phyloP scores from a whole-genome alignment of 2,329 filamentous ascomycete genomes.

The Elsinoe batatas region DNA sequence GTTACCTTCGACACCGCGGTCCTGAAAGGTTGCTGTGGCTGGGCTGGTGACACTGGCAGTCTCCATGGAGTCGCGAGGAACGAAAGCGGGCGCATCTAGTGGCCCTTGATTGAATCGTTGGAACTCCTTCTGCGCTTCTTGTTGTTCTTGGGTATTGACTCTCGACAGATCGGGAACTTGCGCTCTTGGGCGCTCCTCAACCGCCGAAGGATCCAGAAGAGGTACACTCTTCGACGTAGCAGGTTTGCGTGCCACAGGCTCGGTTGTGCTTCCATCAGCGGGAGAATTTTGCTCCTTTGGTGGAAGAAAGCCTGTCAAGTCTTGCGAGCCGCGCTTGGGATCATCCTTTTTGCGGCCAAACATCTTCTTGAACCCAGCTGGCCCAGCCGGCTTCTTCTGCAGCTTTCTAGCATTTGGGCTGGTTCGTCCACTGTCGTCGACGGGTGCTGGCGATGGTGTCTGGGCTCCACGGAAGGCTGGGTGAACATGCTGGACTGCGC shows the following conservation, averaged over 20 bases:
- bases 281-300: conserved; percentile 11
- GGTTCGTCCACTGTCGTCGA: conserved; percentile 18
- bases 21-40: conserved; percentile 6
- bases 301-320: conserved; percentile 16
- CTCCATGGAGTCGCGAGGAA: conserved; percentile 40
- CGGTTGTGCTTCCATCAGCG: background rate
- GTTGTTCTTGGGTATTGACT: conserved; percentile 39
- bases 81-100: conserved; percentile 79
- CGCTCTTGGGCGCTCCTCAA: background rate
- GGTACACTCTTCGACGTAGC: background rate
- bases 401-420: conserved; percentile 27
- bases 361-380: conserved; percentile 51
- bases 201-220: background rate
- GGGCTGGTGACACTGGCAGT: conserved; percentile 8
- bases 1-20: conserved; percentile 7
- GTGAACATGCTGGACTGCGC: conserved; percentile 27
- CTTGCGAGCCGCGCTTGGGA: conserved; percentile 26
- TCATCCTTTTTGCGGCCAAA: conserved; percentile 53
- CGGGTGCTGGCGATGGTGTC: conserved; percentile 25
- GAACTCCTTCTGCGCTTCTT: conserved; percentile 52
- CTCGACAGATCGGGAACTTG: conserved; percentile 30
- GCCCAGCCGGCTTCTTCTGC: conserved; percentile 37
- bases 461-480: conserved; percentile 32
- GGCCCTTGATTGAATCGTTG: conserved; percentile 80
- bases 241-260: background rate